Base-by-base conservation (phyloP, 129 eudicot species). In the Centella asiatica region DNA sequence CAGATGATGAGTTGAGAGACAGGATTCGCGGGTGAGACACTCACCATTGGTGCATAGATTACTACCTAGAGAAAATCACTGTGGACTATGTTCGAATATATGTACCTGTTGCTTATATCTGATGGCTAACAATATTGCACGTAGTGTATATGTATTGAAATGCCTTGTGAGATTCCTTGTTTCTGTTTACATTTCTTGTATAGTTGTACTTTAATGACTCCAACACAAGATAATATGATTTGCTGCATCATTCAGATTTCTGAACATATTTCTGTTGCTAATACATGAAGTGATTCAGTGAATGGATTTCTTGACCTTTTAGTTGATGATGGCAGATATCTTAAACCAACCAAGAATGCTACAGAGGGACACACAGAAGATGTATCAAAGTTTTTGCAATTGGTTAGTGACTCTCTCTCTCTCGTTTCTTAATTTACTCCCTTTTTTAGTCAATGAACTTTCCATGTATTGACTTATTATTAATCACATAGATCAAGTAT, bases 21-120 rank as follows among this genome's bases (percentile, higher is more conserved):
- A 95, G 99, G 19, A 76, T 93, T 70, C 89, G 83, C 26, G 99
- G 96, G 99, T 93, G 72, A 74, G 95, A 64, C 67, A 34, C 11
- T 59, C 19, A 20, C 2, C 37, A 0, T 40, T 18, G 26, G 5
- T 31, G 36, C 37, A 57, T 33, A 24, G 15, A 27, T 32, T 57
- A 33, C 42, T 31, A 31, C 33, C 18, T 27, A 32, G 46, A 15
- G 27, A 26, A 53, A 53, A 7, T 34, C 39, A 34, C 9, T 34
- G 39, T 34, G 9, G 4, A 4, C 9, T 34, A 9, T 34, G 62
- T 61, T 46, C 0, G 11, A 12, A 27, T 36, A 22, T 32, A n/a
- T 27, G 25, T 10, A n/a, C 34, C 4, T 22, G 5, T 25, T 26
- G 5, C 34, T 26, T 28, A 28, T 57, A 17, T 17, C 20, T 28